Base-by-base conservation (phyloP, 306 rosid species). In the Sphenostylis stenocarpa region DNA sequence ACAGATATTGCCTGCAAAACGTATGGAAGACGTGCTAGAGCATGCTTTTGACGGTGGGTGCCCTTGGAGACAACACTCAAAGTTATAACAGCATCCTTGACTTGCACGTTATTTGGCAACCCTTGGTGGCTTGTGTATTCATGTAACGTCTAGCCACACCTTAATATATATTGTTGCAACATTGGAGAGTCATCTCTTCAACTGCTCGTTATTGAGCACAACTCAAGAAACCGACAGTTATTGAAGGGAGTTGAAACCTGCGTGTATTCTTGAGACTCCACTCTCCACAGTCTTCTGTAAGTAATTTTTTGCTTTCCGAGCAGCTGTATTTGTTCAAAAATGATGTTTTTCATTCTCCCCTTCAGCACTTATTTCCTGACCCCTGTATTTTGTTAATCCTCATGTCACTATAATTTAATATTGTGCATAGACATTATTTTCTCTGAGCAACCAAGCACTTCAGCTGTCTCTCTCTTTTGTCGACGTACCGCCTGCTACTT, bases 31-130 rank as follows among this genome's bases (percentile, higher is more conserved):
- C 12, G 96, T 92, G 41, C 60, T 92, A 65, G 93, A 92, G 79
- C 88, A 90, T 31, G 97, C 97, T 45, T 90, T 92, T 64, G 96
- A 90, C 29, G 90, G 91, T 17, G 97, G 97, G 71, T 90, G 90
- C 67, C 93, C 97, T 8, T 92, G 97, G 97, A 82, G 95, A 71
- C 90, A 72, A 69, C 86, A 75, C 57, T 92, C 97, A 1, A 92
- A 90, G 78, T 85, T 92, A 75, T 92, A 76, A 87, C 77, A 76
- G 16, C 75, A 80, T 67, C 65, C 72, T 71, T n/a, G 62, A 67
- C 20, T 66, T 41, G 31, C 34, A 38, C 69, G 11, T 67, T 72
- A 24, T 41, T 20, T 33, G 72, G 58, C 63, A 44, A 17, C 34
- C 19, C 14, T 17, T 28, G 20, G 6, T 43, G 71, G 44, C 57